phyloP scores from a whole-genome alignment of 192 early-diverging fungal species.

The Linnemannia exigua region DNA sequence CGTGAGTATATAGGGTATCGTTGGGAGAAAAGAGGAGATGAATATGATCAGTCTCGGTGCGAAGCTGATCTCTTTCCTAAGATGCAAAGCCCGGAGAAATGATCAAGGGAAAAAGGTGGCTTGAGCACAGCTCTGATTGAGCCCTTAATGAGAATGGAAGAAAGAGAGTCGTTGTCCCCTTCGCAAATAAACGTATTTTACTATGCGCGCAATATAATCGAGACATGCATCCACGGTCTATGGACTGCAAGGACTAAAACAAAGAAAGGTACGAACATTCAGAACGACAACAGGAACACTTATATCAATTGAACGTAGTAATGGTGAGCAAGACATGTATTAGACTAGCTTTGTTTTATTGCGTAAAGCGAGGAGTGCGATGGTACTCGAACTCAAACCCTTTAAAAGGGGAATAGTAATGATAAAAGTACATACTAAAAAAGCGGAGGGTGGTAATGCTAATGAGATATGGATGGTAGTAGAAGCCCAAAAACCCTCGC shows the following conservation, averaged over 20 bases:
- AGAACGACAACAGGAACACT: too few species aligned
- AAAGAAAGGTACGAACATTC: too few species aligned
- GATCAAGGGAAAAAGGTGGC: background rate
- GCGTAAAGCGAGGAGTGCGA: background rate
- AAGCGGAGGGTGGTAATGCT: background rate
- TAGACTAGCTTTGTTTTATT: background rate
- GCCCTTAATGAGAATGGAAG: background rate
- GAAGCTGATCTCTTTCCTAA: background rate
- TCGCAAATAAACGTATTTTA: too few species aligned
- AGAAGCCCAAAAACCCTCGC: background rate
- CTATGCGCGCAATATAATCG: too few species aligned
- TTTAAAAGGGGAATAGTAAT: background rate
- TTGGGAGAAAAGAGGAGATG: background rate
- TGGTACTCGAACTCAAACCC: background rate
- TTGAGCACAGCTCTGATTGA: background rate
- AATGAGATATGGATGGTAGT: background rate
- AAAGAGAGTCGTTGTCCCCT: too few species aligned
- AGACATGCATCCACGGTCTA: too few species aligned
- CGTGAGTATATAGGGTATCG: background rate
- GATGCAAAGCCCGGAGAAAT: background rate
- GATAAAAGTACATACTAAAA: background rate
- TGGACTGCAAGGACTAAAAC: too few species aligned
- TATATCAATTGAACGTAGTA: too few species aligned
- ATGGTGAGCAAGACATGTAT: background rate
- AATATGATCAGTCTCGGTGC: background rate